Percentiles rank a stretch among this genome's conserved stretches.
Evolutionary conservation across 345 rosid genomes (phyloP).

Genomic region (Lepidium didymum): DNA sequence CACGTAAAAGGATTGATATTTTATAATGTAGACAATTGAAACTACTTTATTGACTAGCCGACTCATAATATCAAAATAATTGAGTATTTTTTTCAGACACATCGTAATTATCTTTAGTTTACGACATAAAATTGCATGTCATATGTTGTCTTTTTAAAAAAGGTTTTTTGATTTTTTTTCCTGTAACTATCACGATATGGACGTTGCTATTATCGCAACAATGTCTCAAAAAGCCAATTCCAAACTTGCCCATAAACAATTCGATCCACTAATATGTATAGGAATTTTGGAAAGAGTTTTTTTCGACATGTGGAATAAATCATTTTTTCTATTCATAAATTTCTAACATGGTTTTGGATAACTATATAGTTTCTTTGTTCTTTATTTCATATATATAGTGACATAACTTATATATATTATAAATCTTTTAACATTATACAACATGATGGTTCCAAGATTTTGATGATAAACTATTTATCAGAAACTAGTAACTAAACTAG

Average conservation of each 20-base stretch:
- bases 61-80: neutral
- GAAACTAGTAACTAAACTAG: no score
- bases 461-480: no score
- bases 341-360: neutral
- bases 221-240: neutral
- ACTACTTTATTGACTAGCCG: conserved; percentile 11
- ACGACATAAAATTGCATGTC: neutral
- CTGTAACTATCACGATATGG: neutral
- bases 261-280: neutral
- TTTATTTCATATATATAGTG: neutral
- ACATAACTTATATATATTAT: no score
- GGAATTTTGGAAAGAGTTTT: neutral
- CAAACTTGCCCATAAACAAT: neutral
- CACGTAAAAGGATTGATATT: neutral
- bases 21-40: neutral
- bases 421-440: no score
- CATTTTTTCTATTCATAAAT: neutral
- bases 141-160: neutral
- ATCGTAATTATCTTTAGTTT: neutral
- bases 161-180: neutral
- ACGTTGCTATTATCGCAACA: neutral
- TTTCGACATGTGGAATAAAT: neutral
- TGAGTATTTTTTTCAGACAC: neutral
- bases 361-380: neutral
- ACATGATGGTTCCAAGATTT: no score